Base-by-base conservation (phyloP, 1,284 basidiomycete species). In the Crepidotus sp. region DNA sequence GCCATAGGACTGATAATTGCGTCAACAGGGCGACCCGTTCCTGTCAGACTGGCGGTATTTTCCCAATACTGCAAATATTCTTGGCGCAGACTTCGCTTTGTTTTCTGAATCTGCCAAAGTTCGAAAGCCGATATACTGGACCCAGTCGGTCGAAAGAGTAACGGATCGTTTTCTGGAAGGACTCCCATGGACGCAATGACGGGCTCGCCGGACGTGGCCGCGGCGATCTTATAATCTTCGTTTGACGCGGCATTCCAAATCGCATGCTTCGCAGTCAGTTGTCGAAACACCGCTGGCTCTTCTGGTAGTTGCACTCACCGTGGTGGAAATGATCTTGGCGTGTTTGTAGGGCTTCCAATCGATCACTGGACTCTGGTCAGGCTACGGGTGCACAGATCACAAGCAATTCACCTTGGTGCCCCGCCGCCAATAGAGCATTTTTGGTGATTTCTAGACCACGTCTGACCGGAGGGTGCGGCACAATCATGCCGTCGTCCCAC, bases 381-480 rank as follows among this genome's bases (percentile, higher is more conserved):
- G 24, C 17, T 13, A 26, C 32, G 14, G 29, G 4, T 15, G 44
- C 14, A 45, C 15, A 26, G 10, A 22, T 4, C 13, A 21, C 18
- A 36, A n/a, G n/a, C 5, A 15, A 21, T 13, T 36, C 41, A 77
- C 79, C 76, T 56, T 70, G 69, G 58, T 91, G 85, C 0, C 87
- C 86, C 6, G 79, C 80, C 3, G 63, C 68, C 25, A 73, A 54
- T 18, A 92, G 63, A 0, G 82, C 79, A 1, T 65, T 60, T 57
- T 76, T 76, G 1, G 73, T 70, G 45, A 66, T 68, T 51, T 75
- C 66, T 31, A 92, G 61, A 0, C 77, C 86, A 26, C 86, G 68
- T 13, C 58, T 62, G 14, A 90, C 62, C 0, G 88, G 84, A 0
- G 88, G 86, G 46, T 83, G 77, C 2, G 88, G 87, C n/a, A 65